phyloP scores from a whole-genome alignment of 768 basidiomycete genomes.

The Suillus tomentosus region DNA sequence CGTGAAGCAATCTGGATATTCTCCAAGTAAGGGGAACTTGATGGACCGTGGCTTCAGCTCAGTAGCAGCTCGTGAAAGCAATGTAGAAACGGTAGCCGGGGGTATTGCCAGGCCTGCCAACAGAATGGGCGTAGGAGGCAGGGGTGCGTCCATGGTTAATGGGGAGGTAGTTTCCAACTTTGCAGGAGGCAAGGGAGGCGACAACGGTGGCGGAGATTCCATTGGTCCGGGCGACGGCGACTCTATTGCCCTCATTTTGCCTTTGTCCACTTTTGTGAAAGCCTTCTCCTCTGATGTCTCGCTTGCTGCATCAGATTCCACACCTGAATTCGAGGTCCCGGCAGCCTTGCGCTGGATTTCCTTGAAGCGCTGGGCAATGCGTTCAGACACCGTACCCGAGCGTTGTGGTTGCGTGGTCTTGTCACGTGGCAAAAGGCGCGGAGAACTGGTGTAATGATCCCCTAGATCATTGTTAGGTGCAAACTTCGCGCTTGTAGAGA shows the following conservation, averaged over 20 bases:
- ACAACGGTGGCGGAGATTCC: conserved; percentile 64
- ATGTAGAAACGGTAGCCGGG: conserved; percentile 62
- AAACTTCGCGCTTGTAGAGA: conserved; percentile 71
- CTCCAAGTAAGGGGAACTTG: conserved; percentile 77
- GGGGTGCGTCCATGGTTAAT: conserved; percentile 39
- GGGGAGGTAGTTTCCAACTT: conserved; percentile 40
- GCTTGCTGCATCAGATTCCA: conserved; percentile 22
- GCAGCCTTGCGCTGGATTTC: conserved; percentile 67
- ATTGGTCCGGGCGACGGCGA: conserved; percentile 32
- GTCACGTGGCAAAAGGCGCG: conserved; percentile 62
- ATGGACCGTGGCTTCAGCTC: conserved; percentile 74
- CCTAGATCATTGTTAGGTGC: conserved; percentile 65
- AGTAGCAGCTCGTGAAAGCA: conserved; percentile 69
- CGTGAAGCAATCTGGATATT: conserved; percentile 83
- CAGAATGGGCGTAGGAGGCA: conserved; percentile 57
- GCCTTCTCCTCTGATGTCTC: conserved; percentile 37
- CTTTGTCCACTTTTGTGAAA: conserved; percentile 73
- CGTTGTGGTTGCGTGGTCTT: conserved; percentile 55
- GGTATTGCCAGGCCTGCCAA: conserved; percentile 75
- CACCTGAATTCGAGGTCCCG: conserved; percentile 32
- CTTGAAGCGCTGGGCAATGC: conserved; percentile 80
- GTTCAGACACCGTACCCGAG: conserved; percentile 82
- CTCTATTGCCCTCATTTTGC: conserved; percentile 69
- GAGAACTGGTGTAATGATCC: conserved; percentile 85
- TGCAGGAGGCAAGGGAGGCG: conserved; percentile 55